These are phyloP conservation scores for Hyaloperonospora brassicae DNA, from an alignment of 352 stramenopile genomes.

Conservation along the genomic window DNA sequence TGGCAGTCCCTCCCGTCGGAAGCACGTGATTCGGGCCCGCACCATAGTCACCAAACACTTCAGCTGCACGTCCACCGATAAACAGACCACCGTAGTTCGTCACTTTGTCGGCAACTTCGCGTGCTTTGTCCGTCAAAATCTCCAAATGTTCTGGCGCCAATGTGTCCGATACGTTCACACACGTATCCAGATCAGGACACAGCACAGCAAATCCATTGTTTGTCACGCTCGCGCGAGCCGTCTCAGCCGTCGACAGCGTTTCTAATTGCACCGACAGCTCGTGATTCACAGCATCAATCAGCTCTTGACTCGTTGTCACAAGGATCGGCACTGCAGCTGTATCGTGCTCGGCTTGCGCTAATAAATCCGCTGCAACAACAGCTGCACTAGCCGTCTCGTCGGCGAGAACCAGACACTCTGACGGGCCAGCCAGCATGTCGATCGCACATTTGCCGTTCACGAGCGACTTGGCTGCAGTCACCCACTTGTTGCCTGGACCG, in stretches of 20 bases:
- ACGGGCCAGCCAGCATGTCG: slow-evolving; percentile 98
- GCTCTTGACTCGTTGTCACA: slow-evolving; percentile 78
- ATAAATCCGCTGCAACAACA: slow-evolving; percentile 68
- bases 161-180: slow-evolving; percentile 81
- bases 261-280: slow-evolving; percentile 68
- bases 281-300: slow-evolving; percentile 89
- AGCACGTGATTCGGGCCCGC: slow-evolving; percentile 98
- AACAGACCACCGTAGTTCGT: slow-evolving; percentile 90
- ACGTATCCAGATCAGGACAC: slow-evolving; percentile 56
- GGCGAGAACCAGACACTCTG: slow-evolving; percentile 96
- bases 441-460: slow-evolving; percentile 96
- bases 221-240: slow-evolving; percentile 50
- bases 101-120: slow-evolving; percentile 74
- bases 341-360: slow-evolving; percentile 94
- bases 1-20: slow-evolving; percentile 93
- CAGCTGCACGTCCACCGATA: slow-evolving; percentile 89
- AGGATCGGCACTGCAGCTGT: slow-evolving; percentile 95
- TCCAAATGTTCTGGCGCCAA: slow-evolving; percentile 85
- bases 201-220: slow-evolving; percentile 72
- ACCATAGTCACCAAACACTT: slow-evolving; percentile 96
- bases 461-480: slow-evolving; percentile 97
- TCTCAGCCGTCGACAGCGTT: slow-evolving; percentile 57
- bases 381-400: slow-evolving; percentile 80
- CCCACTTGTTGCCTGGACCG: slow-evolving; percentile 98
- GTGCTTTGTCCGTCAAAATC: slow-evolving; percentile 86